These are phyloP conservation scores for Leptographium flavum DNA, from an alignment of 2,329 filamentous ascomycete genomes.

Conservation along the genomic window DNA sequence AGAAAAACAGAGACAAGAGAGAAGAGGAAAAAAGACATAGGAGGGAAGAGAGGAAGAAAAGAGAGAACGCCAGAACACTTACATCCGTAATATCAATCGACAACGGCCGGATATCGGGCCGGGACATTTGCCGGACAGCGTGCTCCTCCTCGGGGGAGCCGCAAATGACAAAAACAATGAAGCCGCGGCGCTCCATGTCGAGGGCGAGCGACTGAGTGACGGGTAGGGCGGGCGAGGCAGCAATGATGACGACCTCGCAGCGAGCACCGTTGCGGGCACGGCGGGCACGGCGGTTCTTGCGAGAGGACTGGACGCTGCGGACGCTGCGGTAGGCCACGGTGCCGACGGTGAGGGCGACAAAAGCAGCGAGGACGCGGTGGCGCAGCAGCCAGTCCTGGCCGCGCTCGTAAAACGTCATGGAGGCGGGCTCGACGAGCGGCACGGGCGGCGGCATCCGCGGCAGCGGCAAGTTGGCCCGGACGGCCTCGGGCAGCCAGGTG, in stretches of 20 bases:
- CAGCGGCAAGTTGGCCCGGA: conserved; percentile 44
- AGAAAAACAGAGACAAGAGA: background rate
- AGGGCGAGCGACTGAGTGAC: conserved; percentile 70
- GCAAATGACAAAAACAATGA: conserved; percentile 85
- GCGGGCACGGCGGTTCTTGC: conserved; percentile 59
- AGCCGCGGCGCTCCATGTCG: conserved; percentile 82
- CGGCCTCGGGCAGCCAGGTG: conserved; percentile 57
- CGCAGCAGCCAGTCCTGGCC: conserved; percentile 56
- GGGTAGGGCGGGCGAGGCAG: conserved; percentile 74
- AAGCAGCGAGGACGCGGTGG: conserved; percentile 60
- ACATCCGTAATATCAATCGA: conserved; percentile 73
- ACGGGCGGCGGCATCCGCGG: conserved; percentile 22
- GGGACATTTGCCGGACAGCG: conserved; percentile 59
- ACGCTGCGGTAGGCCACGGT: conserved; percentile 43
- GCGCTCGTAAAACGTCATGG: conserved; percentile 28
- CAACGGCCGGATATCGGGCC: conserved; percentile 69
- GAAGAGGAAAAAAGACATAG: background rate
- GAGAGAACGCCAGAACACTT: conserved; percentile 17
- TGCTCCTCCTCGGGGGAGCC: conserved; percentile 75
- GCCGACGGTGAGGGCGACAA: conserved; percentile 55
- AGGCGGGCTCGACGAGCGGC: conserved; percentile 17
- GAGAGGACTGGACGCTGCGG: conserved; percentile 38
- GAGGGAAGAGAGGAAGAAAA: background rate
- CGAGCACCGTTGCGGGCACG: conserved; percentile 72
- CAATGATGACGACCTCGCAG: conserved; percentile 75